Conservation (phyloP, 1,139 yeast genomes). For the Geotrichum restrictum region DNA sequence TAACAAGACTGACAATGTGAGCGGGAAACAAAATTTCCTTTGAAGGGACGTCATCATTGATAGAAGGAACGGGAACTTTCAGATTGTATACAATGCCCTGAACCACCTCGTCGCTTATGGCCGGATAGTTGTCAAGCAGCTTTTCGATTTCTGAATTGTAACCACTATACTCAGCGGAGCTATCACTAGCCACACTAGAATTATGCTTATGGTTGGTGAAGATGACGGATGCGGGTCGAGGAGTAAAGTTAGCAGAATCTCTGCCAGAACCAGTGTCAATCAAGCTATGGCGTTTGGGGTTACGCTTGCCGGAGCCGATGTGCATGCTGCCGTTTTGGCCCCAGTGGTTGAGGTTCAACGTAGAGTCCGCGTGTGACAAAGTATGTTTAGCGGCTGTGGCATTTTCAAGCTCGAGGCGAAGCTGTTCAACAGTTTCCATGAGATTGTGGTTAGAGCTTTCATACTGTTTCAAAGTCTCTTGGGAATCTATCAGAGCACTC, state of each 20-base stretch:
- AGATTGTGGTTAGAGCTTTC: constrained; percentile 40
- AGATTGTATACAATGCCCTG: constrained; percentile 85
- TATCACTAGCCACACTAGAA: constrained; percentile 28
- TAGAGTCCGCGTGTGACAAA: constrained; percentile 2
- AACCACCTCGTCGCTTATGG: constrained; percentile 77
- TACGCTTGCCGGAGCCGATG: constrained; percentile 30
- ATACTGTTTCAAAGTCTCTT: constrained; percentile 33
- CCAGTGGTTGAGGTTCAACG: constrained; percentile 11
- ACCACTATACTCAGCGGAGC: constrained; percentile 30
- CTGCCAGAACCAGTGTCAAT: constrained; percentile 26
- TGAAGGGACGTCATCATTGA: constrained; percentile 71
- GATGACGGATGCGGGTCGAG: constrained; percentile 38
- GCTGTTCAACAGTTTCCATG: constrained; percentile 62
- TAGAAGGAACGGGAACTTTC: constrained; percentile 79
- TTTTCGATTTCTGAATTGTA: constrained; percentile 41
- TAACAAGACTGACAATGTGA: constrained; percentile 82
- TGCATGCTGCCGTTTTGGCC: constrained; percentile 9
- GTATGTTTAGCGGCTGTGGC: constrained; percentile 32
- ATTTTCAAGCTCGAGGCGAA: constrained; percentile 58
- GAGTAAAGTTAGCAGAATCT: constrained; percentile 33
- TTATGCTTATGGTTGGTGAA: constrained; percentile 29
- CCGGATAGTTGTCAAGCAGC: constrained; percentile 68
- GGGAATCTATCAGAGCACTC: constrained; percentile 45
- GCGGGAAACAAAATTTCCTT: constrained; percentile 97
- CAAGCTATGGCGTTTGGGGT: constrained; percentile 34